Conservation (phyloP, 2,329 filamentous ascomycete genomes). For the Cladorrhinum sp. region DNA sequence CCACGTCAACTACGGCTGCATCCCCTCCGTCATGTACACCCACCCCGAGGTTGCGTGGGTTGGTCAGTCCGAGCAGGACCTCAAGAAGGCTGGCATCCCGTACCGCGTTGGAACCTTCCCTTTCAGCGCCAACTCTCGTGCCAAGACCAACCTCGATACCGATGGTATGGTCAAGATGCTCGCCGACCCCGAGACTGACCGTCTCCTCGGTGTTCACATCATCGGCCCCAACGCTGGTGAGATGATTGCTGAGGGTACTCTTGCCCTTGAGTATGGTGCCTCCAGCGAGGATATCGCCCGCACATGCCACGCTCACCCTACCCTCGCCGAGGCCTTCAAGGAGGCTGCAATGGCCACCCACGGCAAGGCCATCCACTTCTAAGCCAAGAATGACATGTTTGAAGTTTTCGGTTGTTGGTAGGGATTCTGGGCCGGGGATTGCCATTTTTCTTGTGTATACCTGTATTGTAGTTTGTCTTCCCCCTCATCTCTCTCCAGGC, state of each 20-base stretch:
- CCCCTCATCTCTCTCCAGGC: conserved; percentile 17
- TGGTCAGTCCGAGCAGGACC: conserved; percentile 92
- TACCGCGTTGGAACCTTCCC: conserved; percentile 95
- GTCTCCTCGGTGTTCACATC: conserved; percentile 93
- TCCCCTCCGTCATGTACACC: conserved; percentile 99
- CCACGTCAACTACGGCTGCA: conserved; percentile 97
- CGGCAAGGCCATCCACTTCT: conserved; percentile 94
- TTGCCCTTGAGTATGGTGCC: conserved; percentile 95
- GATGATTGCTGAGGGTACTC: conserved; percentile 97
- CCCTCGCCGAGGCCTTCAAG: conserved; percentile 96
- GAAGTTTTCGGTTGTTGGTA: conserved; percentile 1
- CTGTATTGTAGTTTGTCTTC: conserved; percentile 29
- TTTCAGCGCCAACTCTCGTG: conserved; percentile 96
- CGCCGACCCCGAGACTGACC: conserved; percentile 92
- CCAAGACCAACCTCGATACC: conserved; percentile 96
- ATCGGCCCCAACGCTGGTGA: conserved; percentile 94
- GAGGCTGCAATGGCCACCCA: conserved; percentile 98
- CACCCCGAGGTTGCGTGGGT: conserved; percentile 99
- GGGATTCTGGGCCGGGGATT: not conserved
- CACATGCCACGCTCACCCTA: conserved; percentile 96
- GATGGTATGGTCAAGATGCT: conserved; percentile 98
- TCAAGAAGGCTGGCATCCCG: conserved; percentile 84
- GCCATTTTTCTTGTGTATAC: conserved; percentile 24
- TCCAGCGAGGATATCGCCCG: conserved; percentile 91
- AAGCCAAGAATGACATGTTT: conserved; percentile 33